These are phyloP conservation scores for Pugionium dolabratum DNA, from an alignment of 345 rosid species.

Conservation along the genomic window DNA sequence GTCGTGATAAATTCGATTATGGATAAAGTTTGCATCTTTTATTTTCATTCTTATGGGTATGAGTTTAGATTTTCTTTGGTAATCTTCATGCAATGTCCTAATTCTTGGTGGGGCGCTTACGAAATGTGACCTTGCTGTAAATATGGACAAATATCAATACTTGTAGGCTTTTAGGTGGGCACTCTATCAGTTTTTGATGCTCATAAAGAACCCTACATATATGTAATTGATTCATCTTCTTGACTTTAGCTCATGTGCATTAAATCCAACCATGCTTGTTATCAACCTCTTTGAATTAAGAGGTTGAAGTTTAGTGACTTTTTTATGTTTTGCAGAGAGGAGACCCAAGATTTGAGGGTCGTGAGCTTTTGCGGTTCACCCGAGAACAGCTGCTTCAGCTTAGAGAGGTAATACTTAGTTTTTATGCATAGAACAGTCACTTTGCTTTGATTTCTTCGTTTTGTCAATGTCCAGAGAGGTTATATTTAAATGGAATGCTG, in stretches of 20 bases:
- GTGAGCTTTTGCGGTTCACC: slow-evolving; percentile 59
- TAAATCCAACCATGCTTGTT: too few relatives aligned
- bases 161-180: slow-evolving; percentile 44
- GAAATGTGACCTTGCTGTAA: slow-evolving; percentile 44
- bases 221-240: slow-evolving; percentile 7
- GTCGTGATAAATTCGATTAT: slow-evolving; percentile 16
- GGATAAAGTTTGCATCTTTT: slow-evolving; percentile 12
- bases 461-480: not conserved
- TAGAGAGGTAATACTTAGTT: slow-evolving; percentile 49
- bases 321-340: slow-evolving; percentile 37
- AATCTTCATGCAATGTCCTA: slow-evolving; percentile 37
- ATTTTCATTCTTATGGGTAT: not conserved
- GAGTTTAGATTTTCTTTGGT: slow-evolving; percentile 11
- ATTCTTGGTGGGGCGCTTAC: slow-evolving; percentile 43
- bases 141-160: slow-evolving; percentile 32
- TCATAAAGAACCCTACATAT: slow-evolving; percentile 42
- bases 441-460: not conserved
- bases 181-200: slow-evolving; percentile 31
- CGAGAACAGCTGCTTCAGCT: slow-evolving; percentile 71
- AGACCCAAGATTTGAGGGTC: slow-evolving; percentile 56
- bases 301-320: too few relatives aligned
- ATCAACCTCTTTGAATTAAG: too few relatives aligned
- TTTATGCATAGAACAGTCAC: not conserved
- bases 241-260: not conserved
- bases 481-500: not conserved